Evolutionary conservation across 2,329 filamentous ascomycete species (phyloP), one percentile per base, ranked within the genome.

Genomic region (Colletotrichum neosansevieriae): DNA sequence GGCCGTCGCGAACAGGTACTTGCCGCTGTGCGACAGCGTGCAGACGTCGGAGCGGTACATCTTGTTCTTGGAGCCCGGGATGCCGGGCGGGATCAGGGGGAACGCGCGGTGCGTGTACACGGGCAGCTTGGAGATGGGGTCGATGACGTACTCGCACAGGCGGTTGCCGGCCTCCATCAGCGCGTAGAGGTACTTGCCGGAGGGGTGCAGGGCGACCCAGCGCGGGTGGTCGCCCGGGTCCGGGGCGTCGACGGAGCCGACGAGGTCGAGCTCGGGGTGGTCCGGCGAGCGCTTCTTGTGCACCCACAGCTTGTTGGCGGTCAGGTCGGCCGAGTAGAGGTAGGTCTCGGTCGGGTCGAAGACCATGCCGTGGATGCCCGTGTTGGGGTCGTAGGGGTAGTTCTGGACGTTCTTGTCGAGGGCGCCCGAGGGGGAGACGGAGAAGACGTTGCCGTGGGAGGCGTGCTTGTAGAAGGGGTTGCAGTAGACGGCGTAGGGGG

Each of bases 81-180:
- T 87, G 79, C 91, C 92, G 6, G 92, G 90, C 1, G 94, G 94
- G 72, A 97, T 92, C 54, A 97, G 84, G 3, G 94, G 93, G 78
- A 89, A 97, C 60, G 87, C 85, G 72, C 91, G 88, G 76, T 92
- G 87, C 5, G 93, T 97, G 80, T 93, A 96, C 17, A 93, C 86
- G 12, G 94, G 94, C 76, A 93, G 81, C 78, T 89, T 91, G 4
- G 91, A 93, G 50, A 83, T 78, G 63, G 89, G 87, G 77, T 96
- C 91, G 79, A 97, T 89, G 72, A 92, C 86, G 79, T 96, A 97
- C 74, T 94, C 91, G 78, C 89, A 93, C 64, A 97, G 81, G 58
- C 91, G 85, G 82, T 97, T 97, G 62, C 93, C 93, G n/a, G 90
- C 91, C 80, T 97, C 94, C 92, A 96, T 97, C 73, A 97, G 85